phyloP scores from a whole-genome alignment of 1,284 basidiomycete genomes.

The Porodaedalea pini region DNA sequence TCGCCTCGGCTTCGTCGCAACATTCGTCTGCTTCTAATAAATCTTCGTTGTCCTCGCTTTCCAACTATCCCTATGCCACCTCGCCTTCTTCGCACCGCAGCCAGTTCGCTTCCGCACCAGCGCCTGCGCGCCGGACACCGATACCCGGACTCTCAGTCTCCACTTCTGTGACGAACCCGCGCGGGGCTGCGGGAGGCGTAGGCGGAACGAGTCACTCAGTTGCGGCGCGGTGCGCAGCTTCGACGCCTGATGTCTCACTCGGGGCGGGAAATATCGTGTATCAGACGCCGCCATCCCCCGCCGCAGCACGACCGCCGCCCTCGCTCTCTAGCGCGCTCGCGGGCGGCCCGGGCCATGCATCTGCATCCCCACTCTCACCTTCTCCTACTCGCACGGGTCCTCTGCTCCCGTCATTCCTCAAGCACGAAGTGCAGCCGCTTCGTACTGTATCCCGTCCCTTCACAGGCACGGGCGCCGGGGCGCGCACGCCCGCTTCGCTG shows the following conservation, averaged over 20 bases:
- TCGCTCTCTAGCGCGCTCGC: slow-evolving; percentile 31
- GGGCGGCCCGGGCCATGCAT: slow-evolving; percentile 16
- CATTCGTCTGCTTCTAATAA: neutral
- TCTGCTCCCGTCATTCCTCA: slow-evolving; percentile 67
- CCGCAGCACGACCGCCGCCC: neutral
- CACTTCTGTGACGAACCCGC: neutral
- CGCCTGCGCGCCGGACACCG: neutral
- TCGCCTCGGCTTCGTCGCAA: neutral
- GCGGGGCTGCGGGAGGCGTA: neutral
- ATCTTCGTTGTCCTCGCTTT: neutral
- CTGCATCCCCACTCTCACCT: slow-evolving; percentile 17
- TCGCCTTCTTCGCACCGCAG: slow-evolving; percentile 6
- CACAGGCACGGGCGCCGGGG: neutral
- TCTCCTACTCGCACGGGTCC: slow-evolving; percentile 30
- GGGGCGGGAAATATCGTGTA: slow-evolving; percentile 19
- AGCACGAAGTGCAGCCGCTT: slow-evolving; percentile 62
- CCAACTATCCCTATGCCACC: neutral
- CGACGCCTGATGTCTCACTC: neutral
- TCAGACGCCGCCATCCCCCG: slow-evolving; percentile 19
- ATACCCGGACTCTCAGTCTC: neutral
- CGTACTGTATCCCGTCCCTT: neutral
- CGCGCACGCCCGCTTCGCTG: slow-evolving; percentile 37
- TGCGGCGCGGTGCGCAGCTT: neutral
- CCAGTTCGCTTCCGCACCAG: neutral
- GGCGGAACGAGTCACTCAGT: neutral